Base-by-base conservation (phyloP, 495 filamentous ascomycete species). In the Trichoderma asperelloides region DNA sequence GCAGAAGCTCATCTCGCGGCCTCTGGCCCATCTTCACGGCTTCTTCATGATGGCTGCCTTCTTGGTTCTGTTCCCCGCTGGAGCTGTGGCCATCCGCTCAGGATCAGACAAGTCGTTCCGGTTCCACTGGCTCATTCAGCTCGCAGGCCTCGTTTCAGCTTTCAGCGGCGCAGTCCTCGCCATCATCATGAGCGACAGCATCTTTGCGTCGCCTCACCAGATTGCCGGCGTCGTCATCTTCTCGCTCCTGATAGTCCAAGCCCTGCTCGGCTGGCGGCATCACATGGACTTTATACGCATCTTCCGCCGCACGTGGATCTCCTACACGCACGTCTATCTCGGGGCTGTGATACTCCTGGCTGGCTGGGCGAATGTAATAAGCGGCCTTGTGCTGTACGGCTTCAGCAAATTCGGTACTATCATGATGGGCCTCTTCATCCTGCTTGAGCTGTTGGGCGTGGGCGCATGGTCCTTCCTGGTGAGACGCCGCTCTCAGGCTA, bases 231-330 rank as follows among this genome's bases (percentile, higher is more conserved):
- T 68, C 1, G 65, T 13, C 1, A 65, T 75, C 28, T 65, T 67
- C 0, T 3, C 67, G 1, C 25, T 63, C 28, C 43, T 75, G 1
- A 49, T 47, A 0, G 41, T 70, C 7, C 74, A 76, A 69, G 66
- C 33, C 13, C 30, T 76, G 1, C 57, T 76, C 23, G 74, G 74
- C 8, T 76, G 74, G 74, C 66, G 74, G 49, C 74, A 76, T 27
- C 74, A 76, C 57, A 43, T 73, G 28, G 68, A 51, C 27, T 76
- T 75, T 51, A 3, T 75, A 39, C 62, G 67, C 49, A 64, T 74
- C 3, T 64, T 67, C 15, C 55, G 70, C 40, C 41, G 71, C 49
- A 76, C 71, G 13, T 74, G 71, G 74, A 68, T 76, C 5, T 72
- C 74, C 7, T 25, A 69, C 57, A 70, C 21, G 41, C 72, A 74